These are phyloP conservation scores for Teratosphaeria nubilosa DNA, from an alignment of 2,329 filamentous ascomycete species.

Conservation along the genomic window DNA sequence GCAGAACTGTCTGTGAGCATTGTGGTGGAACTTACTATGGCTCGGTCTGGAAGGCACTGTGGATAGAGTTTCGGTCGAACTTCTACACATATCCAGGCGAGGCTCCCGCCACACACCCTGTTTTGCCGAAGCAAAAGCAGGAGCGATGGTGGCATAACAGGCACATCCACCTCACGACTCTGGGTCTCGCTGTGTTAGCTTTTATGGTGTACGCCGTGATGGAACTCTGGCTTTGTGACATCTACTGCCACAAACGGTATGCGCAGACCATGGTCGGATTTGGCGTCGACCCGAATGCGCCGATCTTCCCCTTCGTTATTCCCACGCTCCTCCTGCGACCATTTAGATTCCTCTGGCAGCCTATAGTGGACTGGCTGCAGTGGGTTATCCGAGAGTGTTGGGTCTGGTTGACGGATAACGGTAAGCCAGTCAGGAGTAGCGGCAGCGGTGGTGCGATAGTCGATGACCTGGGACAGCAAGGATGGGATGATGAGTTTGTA, in stretches of 20 bases:
- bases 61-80: constrained; percentile 18
- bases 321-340: constrained; percentile 43
- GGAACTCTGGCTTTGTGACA: constrained; percentile 17
- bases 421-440: neutral
- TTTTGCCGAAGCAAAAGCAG: neutral
- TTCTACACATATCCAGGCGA: constrained; percentile 17
- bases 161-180: constrained; percentile 27
- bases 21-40: constrained; percentile 16
- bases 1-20: constrained; percentile 10
- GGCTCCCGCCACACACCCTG: constrained; percentile 3
- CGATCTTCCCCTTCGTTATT: constrained; percentile 45
- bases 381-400: neutral
- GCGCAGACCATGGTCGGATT: constrained; percentile 40
- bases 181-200: constrained; percentile 31
- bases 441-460: neutral
- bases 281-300: constrained; percentile 42
- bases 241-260: constrained; percentile 42
- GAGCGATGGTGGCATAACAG: constrained; percentile 1
- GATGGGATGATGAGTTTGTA: neutral
- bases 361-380: constrained; percentile 13
- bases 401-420: neutral
- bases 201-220: constrained; percentile 39
- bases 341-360: constrained; percentile 27
- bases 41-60: constrained; percentile 20
- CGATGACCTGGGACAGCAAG: neutral